These are phyloP conservation scores for Fusarium pininemorale DNA, from an alignment of 2,329 filamentous ascomycete species.

Conservation along the genomic window DNA sequence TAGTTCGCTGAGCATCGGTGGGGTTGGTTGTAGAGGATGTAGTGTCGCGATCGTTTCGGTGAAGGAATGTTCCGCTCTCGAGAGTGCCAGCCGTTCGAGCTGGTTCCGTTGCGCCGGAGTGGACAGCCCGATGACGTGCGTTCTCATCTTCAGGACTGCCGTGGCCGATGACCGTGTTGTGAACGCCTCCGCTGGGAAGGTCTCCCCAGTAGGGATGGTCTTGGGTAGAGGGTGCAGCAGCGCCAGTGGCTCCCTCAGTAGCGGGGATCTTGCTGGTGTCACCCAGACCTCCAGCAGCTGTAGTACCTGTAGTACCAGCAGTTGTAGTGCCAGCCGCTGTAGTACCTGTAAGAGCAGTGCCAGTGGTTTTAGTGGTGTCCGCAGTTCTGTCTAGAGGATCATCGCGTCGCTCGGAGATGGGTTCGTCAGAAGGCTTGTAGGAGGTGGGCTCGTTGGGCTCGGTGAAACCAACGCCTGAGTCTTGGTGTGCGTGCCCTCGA, in stretches of 20 bases:
- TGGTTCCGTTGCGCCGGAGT: background rate
- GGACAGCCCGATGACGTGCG: slow-evolving; percentile 1
- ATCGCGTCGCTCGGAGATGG: background rate
- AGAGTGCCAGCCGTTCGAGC: background rate
- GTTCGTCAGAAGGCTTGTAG: background rate
- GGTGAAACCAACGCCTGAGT: slow-evolving; percentile 23
- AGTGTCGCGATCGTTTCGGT: background rate
- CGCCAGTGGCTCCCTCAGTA: background rate
- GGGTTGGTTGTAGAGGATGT: background rate
- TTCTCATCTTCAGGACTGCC: slow-evolving; percentile 21
- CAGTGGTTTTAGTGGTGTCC: background rate
- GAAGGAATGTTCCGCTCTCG: slow-evolving; percentile 2
- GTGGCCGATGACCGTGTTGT: slow-evolving; percentile 19
- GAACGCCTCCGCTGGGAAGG: slow-evolving; percentile 14
- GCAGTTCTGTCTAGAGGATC: background rate
- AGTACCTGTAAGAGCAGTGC: too few relatives aligned
- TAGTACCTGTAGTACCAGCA: background rate
- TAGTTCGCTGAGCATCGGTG: background rate
- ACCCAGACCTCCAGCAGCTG: background rate
- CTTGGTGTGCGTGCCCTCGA: slow-evolving; percentile 25
- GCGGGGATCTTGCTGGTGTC: background rate
- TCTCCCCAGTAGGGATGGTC: slow-evolving; percentile 37
- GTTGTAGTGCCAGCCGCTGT: background rate
- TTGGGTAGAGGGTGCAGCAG: background rate
- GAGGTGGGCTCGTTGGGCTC: background rate